phyloP scores from a whole-genome alignment of 306 rosid genomes.

The Pyrus betulifolia region DNA sequence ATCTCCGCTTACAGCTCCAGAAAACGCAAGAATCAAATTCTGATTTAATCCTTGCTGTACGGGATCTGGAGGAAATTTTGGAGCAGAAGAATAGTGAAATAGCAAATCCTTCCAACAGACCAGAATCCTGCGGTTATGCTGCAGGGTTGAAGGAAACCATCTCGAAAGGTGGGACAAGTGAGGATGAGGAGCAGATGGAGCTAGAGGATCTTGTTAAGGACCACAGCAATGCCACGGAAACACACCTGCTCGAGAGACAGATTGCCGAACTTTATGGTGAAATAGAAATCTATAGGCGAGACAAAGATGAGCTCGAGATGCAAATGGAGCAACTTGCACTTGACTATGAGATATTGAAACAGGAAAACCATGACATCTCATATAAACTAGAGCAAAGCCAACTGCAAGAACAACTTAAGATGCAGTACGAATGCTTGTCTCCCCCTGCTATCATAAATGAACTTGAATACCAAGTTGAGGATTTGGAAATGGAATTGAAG shows the following conservation, averaged over 20 bases:
- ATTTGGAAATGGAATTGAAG: slow-evolving; percentile 63
- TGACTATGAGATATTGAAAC: slow-evolving; percentile 94
- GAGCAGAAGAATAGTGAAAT: slow-evolving; percentile 52
- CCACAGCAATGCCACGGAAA: slow-evolving; percentile 41
- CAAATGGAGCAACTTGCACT: slow-evolving; percentile 97
- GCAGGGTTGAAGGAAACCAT: slow-evolving; percentile 23
- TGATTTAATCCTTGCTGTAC: slow-evolving; percentile 75
- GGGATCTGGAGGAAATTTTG: slow-evolving; percentile 77
- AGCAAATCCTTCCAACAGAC: slow-evolving; percentile 16
- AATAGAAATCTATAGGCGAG: slow-evolving; percentile 76
- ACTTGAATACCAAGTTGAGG: slow-evolving; percentile 50
- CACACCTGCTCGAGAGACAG: slow-evolving; percentile 58
- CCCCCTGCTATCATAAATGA: slow-evolving; percentile 42
- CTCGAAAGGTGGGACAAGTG: slow-evolving; percentile 35
- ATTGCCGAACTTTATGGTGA: slow-evolving; percentile 66
- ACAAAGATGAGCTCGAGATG: slow-evolving; percentile 92
- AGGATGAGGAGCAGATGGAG: slow-evolving; percentile 76
- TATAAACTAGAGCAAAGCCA: slow-evolving; percentile 81
- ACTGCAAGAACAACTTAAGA: slow-evolving; percentile 74
- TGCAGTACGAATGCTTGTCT: slow-evolving; percentile 69
- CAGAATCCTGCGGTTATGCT: slow-evolving; percentile 22
- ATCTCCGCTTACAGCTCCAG: slow-evolving; percentile 71
- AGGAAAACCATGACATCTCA: slow-evolving; percentile 78
- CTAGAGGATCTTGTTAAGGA: slow-evolving; percentile 64
- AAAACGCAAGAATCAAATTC: slow-evolving; percentile 88